Conservation (phyloP, 441 rosid species). For the Erodium trifolium region DNA sequence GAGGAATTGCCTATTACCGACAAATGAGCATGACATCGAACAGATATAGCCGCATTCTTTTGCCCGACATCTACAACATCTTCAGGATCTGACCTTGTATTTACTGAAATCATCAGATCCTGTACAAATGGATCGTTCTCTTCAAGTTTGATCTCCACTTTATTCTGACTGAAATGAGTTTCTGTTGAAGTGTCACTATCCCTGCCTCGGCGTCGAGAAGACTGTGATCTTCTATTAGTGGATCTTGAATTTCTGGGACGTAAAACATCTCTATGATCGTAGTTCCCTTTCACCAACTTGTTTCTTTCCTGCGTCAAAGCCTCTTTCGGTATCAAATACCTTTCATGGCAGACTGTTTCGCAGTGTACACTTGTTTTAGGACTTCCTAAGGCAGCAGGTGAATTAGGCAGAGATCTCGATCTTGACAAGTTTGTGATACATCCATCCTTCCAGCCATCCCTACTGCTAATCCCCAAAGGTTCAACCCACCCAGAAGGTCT, state of each 20-base stretch:
- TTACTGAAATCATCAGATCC: slow-evolving; percentile 27
- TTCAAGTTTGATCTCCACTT: slow-evolving; percentile 25
- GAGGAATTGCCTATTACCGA: slow-evolving; percentile 19
- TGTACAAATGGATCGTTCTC: slow-evolving; percentile 26
- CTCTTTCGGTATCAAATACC: slow-evolving; percentile 39
- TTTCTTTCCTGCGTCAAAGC: slow-evolving; percentile 31
- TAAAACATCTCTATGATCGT: slow-evolving; percentile 30
- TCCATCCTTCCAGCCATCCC: slow-evolving; percentile 89
- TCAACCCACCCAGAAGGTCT: slow-evolving; percentile 31
- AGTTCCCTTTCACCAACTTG: slow-evolving; percentile 36
- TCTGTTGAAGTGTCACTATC: slow-evolving; percentile 41
- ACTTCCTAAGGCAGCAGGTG: slow-evolving; percentile 36
- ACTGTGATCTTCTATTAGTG: slow-evolving; percentile 27
- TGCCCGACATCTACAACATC: slow-evolving; percentile 28
- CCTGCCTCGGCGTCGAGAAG: slow-evolving; percentile 21
- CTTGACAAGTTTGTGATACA: slow-evolving; percentile 34
- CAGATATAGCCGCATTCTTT: slow-evolving; percentile 27
- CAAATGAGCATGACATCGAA: slow-evolving; percentile 29
- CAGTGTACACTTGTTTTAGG: slow-evolving; percentile 26
- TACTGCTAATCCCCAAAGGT: slow-evolving; percentile 90
- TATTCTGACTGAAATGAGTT: slow-evolving; percentile 26
- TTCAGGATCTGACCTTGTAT: slow-evolving; percentile 33
- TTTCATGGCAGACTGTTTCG: slow-evolving; percentile 34
- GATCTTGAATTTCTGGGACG: slow-evolving; percentile 37
- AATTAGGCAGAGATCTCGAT: slow-evolving; percentile 61